A percentile compares a stretch with the other conserved stretches of the same genome.
phyloP scores from a whole-genome alignment of 1,139 yeast genomes.

The Yamadazyma songkhlaensis region DNA sequence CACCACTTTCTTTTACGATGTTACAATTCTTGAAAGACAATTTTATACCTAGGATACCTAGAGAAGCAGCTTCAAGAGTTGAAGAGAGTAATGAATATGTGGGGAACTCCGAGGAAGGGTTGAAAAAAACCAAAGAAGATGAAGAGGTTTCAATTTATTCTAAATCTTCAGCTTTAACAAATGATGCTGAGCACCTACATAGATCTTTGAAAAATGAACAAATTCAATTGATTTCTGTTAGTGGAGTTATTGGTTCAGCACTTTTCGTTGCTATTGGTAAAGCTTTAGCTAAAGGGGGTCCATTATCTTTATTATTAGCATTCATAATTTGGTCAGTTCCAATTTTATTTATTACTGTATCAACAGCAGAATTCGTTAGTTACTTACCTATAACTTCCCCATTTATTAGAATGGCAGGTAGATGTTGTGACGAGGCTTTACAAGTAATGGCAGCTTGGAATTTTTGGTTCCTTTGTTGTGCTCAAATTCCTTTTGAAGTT shows the following conservation, averaged over 20 bases:
- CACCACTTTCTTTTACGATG: background rate
- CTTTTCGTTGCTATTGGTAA: conserved; percentile 47
- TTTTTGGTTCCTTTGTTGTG: conserved; percentile 75
- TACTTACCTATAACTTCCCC: conserved; percentile 73
- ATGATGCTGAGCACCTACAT: conserved; percentile 17
- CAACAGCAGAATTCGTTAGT: conserved; percentile 82
- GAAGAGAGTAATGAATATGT: background rate
- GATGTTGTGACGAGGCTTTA: conserved; percentile 62
- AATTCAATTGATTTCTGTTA: conserved; percentile 48
- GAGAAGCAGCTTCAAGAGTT: conserved; percentile 3
- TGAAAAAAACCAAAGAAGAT: background rate
- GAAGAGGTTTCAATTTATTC: conserved; percentile 16
- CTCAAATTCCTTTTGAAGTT: conserved; percentile 78
- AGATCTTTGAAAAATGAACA: conserved; percentile 32
- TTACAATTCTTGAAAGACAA: conserved; percentile 17
- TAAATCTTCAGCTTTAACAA: conserved; percentile 14
- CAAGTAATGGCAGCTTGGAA: conserved; percentile 82
- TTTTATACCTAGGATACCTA: conserved; percentile 19
- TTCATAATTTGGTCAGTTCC: conserved; percentile 52
- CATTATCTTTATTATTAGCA: conserved; percentile 42
- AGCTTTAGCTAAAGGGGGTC: conserved; percentile 45
- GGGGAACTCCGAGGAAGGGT: background rate
- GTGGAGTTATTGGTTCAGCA: conserved; percentile 51
- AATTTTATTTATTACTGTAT: conserved; percentile 61
- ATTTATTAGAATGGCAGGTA: conserved; percentile 54